Evolutionary conservation across 495 filamentous ascomycete species (phyloP), one percentile per base, ranked within the genome.

Genomic region (Physcia stellaris): DNA sequence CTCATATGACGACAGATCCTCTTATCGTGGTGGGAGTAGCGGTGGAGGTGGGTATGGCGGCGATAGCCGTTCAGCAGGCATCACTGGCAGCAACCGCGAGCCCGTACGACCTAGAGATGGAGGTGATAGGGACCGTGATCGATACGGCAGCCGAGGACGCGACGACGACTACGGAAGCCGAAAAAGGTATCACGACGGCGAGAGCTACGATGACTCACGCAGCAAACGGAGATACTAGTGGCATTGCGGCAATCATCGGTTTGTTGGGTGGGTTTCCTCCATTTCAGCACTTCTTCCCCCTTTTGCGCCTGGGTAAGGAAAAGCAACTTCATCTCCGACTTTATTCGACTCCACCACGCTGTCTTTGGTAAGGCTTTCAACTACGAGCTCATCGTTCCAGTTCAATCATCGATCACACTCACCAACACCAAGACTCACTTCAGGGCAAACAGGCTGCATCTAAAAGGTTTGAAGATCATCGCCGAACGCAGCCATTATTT

Each of bases 161-260:
- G 63, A 67, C 21, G 74, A 67, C 49, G 80, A 85, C 44, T 62
- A 72, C 37, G 54, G 58, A 37, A 62, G 62, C 44, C 62, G 73
- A 41, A 80, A 78, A 58, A 65, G 73, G 48, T 52, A 62, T 43
- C 64, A 71, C 54, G 57, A 66, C 28, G 74, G 73, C 40, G 69
- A 39, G 22, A 58, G 71, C 44, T 77, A 84, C 54, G 81, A 88
- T 48, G 83, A 90, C 56, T 75, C 80, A 26, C 73, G 85, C 40
- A 80, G 77, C 53, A 71, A 83, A 51, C 73, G 81, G 57, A 77
- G 83, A 51, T 86, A 87, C 64, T 86, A 66, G 37, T 35, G 32
- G n/a, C n/a, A 35, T 32, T 13, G 5, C 32, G n/a, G 20, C 33
- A 38, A 38, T 49, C 41, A 49, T 46, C 48, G 54, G 56, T 63